Evolutionary conservation across 1,139 yeast species (phyloP), one percentile per base, ranked within the genome.

Genomic region (Taphrina flavorubra): DNA sequence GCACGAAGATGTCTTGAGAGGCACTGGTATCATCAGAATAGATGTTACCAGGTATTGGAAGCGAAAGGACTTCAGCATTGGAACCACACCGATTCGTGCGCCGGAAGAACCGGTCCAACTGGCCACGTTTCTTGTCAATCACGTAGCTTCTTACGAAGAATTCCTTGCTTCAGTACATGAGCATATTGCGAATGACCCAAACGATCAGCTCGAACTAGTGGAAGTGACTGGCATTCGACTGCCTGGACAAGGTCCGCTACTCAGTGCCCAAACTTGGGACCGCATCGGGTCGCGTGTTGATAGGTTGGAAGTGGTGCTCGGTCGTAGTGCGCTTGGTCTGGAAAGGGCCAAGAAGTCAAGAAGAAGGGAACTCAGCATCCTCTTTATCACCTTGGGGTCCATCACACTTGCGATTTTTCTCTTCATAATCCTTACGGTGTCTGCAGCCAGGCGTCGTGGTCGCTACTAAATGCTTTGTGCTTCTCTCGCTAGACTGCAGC

Each of bases 21-120:
- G 46, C 46, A 42, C n/a, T 8, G 46, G 46, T 42, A 14, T 42
- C 46, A 42, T 42, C 46, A 42, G n/a, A 14, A 14, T 42, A 42
- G 46, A 42, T 42, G 46, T 42, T 42, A 14, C 46, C n/a, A 42
- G 14, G 16, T 42, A 42, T 42, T 42, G 46, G 46, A 42, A 42
- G 16, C 46, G 46, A 14, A 42, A 42, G 14, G 46, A 42, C 5
- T 42, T 44, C 18, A 10, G 47, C 18, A 44, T 7, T 7, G n/a
- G n/a, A 2, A 44, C 47, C 2, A 44, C n/a, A n/a, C 47, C 47
- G 11, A n/a, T 7, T 44, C 14, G 11, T 14, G 14, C 42, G 14
- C 42, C 42, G 6, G 47, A 44, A 14, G n/a, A n/a, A 14, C 42
- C 14, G 2, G 11, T 14, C 14, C 42, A 3, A 44, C n/a, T 44